Base-by-base conservation (phyloP, 768 basidiomycete species). In the Panus rudis region DNA sequence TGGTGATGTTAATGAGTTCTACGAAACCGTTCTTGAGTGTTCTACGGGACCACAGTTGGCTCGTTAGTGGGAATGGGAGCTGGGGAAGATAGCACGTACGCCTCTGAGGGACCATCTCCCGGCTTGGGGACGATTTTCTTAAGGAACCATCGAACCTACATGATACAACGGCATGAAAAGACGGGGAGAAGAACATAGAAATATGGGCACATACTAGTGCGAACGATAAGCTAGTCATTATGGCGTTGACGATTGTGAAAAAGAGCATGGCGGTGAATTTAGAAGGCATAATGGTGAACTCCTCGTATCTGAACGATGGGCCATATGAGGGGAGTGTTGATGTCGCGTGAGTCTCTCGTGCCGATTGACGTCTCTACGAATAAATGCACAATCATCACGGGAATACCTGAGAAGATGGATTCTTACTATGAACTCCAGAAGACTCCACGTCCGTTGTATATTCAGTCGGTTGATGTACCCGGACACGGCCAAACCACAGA, bases 271-370 rank as follows among this genome's bases (percentile, higher is more conserved):
- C 68, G n/a, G 64, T 53, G 4, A 78, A 4, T 19, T 56, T 58
- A 25, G 65, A 67, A 4, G 62, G 56, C 38, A 64, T 68, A 3
- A 61, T 64, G 50, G 75, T 16, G 45, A 84, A 84, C 60, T 93
- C 91, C 39, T 80, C 78, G 58, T 92, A 94, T 34, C 65, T 66
- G 68, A 96, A 91, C 2, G 72, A 55, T 0, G 77, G 66, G 4
- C 88, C 92, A 54, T 93, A 92, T 12, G 60, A 39, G 2, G 57
- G 44, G 25, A 42, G 48, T n/a, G 10, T 30, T 30, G 10, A n/a
- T n/a, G 10, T 30, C 28, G 10, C 28, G n/a, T n/a, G n/a, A n/a
- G n/a, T n/a, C n/a, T n/a, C n/a, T n/a, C n/a, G n/a, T n/a, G n/a
- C n/a, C n/a, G n/a, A n/a, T n/a, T n/a, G n/a, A n/a, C n/a, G n/a